Conservation (phyloP, 805 yeast species). For the Blastobotrys chiropterorum region DNA sequence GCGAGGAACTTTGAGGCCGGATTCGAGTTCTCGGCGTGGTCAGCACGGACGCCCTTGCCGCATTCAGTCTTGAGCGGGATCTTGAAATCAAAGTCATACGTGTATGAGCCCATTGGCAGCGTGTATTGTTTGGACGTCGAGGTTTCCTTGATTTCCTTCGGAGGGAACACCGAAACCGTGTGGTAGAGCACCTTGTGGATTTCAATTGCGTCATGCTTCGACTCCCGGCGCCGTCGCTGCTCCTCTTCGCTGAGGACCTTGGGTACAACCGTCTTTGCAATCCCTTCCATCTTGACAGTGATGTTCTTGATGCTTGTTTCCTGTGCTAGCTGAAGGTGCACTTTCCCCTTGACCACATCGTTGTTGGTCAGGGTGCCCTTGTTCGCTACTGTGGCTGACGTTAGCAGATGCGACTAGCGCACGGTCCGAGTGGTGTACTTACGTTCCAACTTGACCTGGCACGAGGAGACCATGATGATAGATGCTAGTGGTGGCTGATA, state of each 20-base stretch:
- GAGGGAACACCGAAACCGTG: slow-evolving; percentile 32
- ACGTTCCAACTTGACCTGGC: background rate
- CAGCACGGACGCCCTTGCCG: background rate
- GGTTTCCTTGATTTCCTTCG: slow-evolving; percentile 20
- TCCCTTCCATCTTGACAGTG: slow-evolving; percentile 29
- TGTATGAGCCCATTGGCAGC: slow-evolving; percentile 30
- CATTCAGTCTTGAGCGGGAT: slow-evolving; percentile 28
- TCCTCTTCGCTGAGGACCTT: slow-evolving; percentile 15
- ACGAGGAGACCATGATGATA: background rate
- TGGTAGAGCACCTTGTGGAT: slow-evolving; percentile 26
- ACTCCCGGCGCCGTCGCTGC: slow-evolving; percentile 19
- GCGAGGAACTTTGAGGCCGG: background rate
- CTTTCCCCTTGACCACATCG: slow-evolving; percentile 25
- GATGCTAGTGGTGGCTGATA: no score
- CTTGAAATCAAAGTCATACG: slow-evolving; percentile 30
- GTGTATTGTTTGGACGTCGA: slow-evolving; percentile 25
- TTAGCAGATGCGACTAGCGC: background rate
- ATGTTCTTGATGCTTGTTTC: slow-evolving; percentile 25
- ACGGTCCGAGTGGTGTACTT: background rate
- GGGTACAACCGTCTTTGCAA: slow-evolving; percentile 21
- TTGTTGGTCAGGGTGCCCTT: slow-evolving; percentile 19
- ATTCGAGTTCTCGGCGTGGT: background rate
- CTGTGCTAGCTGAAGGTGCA: slow-evolving; percentile 18
- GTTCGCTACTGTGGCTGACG: background rate
- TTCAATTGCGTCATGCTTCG: slow-evolving; percentile 18